Evolutionary conservation across 1,284 basidiomycete genomes (phyloP), one percentile per base, ranked within the genome.

Genomic region (Kwoniella shivajii): DNA sequence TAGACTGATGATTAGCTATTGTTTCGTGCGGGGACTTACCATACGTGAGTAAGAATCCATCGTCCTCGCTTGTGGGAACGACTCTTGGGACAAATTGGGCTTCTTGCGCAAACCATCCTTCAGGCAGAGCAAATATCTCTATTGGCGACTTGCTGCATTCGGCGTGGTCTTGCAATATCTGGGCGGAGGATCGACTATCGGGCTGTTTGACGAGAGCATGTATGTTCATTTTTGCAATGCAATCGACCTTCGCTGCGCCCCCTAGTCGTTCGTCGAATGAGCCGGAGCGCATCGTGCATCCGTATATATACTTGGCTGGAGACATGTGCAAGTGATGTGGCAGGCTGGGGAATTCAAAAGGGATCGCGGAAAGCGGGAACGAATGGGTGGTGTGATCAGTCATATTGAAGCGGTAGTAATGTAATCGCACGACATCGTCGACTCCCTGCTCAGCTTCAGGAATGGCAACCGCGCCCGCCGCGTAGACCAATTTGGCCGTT

Each of bases 241-340:
- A 79, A 58, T 82, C 81, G 33, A 82, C 80, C 64, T 82, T 81
- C 9, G 80, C 80, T 2, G 79, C 80, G 6, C 71, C 72, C n/a
- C 80, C 78, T n/a, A 80, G 58, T 1, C 80, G 75, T 18, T 80
- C 80, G 47, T 80, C 79, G 53, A 82, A 81, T 4, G 73, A 69
- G 9, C 78, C 77, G 7, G 64, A 55, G 26, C 65, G 63, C 71
- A 79, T 74, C 22, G 76, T 76, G 50, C 77, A 79, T 4, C 77
- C 79, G 56, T 82, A 82, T 1, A 82, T 70, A 59, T 73, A 82
- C 30, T 67, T 63, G 11, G 77, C 67, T 14, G 72, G 57, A 14
- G 69, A 65, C 76, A 81, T 79, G 13, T 57, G 61, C n/a, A 68
- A 63, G 14, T 63, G 58, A 6, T 72, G 64, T 37, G 78, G 77